These are phyloP conservation scores for Trichosporon faecale DNA, from an alignment of 1,284 basidiomycete species.

Conservation along the genomic window DNA sequence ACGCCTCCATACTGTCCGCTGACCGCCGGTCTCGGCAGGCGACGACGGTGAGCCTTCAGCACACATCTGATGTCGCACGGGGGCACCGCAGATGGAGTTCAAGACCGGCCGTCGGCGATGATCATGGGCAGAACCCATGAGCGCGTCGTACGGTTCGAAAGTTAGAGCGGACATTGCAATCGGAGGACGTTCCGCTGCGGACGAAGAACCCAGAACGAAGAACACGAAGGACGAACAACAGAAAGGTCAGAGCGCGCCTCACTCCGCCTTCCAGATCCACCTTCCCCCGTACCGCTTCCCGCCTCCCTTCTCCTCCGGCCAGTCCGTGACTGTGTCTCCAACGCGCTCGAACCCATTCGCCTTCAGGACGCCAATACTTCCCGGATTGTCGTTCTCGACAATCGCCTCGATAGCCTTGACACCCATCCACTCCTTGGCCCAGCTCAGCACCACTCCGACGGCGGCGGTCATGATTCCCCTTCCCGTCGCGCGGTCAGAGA, in stretches of 20 bases:
- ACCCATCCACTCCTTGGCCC: slow-evolving; percentile 16
- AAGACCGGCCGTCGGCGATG: too few species aligned
- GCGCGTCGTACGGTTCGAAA: too few species aligned
- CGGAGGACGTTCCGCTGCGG: too few species aligned
- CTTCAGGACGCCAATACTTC: slow-evolving; percentile 10
- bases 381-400: slow-evolving; percentile 23
- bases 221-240: too few species aligned
- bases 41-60: too few species aligned
- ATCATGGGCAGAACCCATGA: too few species aligned
- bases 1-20: too few species aligned
- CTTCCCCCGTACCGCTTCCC: slow-evolving; percentile 10
- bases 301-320: slow-evolving; percentile 33
- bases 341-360: slow-evolving; percentile 23
- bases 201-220: too few species aligned
- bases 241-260: not conserved
- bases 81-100: too few species aligned
- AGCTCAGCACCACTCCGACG: slow-evolving; percentile 18
- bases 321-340: slow-evolving; percentile 14
- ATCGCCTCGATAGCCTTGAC: slow-evolving; percentile 16
- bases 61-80: too few species aligned
- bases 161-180: too few species aligned
- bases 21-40: too few species aligned
- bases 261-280: not conserved
- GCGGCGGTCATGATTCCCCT: slow-evolving; percentile 22
- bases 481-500: slow-evolving; percentile 20